A percentile compares a stretch with the other conserved stretches of the same genome.
phyloP scores from a whole-genome alignment of 805 yeast species.

The Hanseniaspora meyeri region DNA sequence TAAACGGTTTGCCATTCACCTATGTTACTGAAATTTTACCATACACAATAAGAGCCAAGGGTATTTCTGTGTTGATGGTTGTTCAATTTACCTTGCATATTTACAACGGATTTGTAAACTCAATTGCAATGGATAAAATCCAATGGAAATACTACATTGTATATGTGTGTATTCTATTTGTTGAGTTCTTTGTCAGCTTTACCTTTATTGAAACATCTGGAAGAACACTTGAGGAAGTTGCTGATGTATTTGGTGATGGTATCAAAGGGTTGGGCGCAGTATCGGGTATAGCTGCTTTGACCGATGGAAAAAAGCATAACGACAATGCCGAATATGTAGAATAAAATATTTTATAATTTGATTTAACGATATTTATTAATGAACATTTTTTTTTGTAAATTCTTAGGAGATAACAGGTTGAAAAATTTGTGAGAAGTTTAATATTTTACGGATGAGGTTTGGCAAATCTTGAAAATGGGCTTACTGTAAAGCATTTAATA shows the following conservation, averaged over 20 bases:
- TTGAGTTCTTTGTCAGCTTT: conserved; percentile 24
- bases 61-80: conserved; percentile 20
- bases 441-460: too few relatives aligned
- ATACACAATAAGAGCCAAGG: conserved; percentile 26
- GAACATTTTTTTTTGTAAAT: too few relatives aligned
- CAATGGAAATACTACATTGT: conserved; percentile 30
- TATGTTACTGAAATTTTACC: conserved; percentile 35
- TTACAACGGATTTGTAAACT: conserved; percentile 28
- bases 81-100: conserved; percentile 22
- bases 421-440: too few relatives aligned
- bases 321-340: not conserved
- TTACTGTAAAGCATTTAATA: too few relatives aligned
- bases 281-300: conserved; percentile 1
- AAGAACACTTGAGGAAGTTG: conserved; percentile 31
- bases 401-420: too few relatives aligned
- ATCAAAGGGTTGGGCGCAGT: conserved; percentile 10
- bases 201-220: conserved; percentile 32
- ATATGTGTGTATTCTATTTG: conserved; percentile 25
- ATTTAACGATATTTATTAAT: too few relatives aligned
- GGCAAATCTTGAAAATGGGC: too few relatives aligned
- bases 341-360: not conserved
- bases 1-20: conserved; percentile 35
- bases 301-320: conserved; percentile 3
- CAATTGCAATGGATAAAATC: conserved; percentile 29
- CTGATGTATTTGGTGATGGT: conserved; percentile 27